Evolutionary conservation across 1,139 yeast species (phyloP), one percentile per base, ranked within the genome.

Genomic region (Zygosaccharomyces sapae): DNA sequence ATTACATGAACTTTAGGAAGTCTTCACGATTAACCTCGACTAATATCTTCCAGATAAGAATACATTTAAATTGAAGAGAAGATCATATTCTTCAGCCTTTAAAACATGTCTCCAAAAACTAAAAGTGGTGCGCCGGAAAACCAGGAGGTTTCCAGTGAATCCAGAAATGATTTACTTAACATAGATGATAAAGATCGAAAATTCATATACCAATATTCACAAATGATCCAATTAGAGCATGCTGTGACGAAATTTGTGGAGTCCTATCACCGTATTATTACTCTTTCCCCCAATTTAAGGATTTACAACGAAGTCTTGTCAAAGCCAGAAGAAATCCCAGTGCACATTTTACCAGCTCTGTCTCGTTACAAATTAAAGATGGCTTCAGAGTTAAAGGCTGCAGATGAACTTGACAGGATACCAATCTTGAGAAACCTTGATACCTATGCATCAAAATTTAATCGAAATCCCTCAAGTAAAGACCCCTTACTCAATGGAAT

Each of bases 331-430:
- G 57, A 57, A 27, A 50, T 58, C 1, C 57, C 69, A 5, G 61
- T 63, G 3, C 70, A 70, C 41, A 52, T 69, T 4, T 43, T 71
- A 2, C 61, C 79, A 13, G 77, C 80, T n/a, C 62, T 84, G 39
- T 66, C 75, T 22, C 73, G 80, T 49, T 81, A 77, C 51, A 75
- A 83, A 48, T 63, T 86, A 24, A 74, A 74, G 42, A 64, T 86
- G 22, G 87, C 89, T 0, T 70, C 83, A 0, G 73, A 73, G 49
- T 64, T 87, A 51, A 82, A 83, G 58, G 68, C 81, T 1, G 66
- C 80, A 34, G 71, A 83, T 55, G 68, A 72, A 19, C 55, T 71
- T 2, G 77, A 79, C 0, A 66, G 75, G 35, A 65, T 82, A 12
- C 66, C 70, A 1, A 39, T 81, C 1, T 70, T 83, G 35, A 80